Conservation (phyloP, 148 eudicot species). For the Rhododendron kiyosumense region DNA sequence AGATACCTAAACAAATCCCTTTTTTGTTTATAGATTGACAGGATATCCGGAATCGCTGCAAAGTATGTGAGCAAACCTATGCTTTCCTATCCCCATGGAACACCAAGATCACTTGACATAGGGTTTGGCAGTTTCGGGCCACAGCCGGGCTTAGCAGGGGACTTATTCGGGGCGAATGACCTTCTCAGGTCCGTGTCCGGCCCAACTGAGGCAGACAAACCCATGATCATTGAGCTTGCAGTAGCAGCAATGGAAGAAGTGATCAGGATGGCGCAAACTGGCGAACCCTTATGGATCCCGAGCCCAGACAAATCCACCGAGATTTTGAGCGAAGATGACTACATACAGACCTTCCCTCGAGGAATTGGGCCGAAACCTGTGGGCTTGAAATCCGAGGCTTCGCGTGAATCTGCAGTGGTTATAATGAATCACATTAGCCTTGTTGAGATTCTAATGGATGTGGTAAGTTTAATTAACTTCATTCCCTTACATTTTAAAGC, state of each 20-base stretch:
- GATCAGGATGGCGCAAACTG: constrained; percentile 52
- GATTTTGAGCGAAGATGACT: constrained; percentile 68
- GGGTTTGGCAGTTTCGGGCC: constrained; percentile 57
- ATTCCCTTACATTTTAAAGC: not conserved
- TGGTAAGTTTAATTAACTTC: constrained; percentile 34
- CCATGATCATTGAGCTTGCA: constrained; percentile 89
- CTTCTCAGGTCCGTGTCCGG: constrained; percentile 61
- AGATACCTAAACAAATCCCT: not conserved
- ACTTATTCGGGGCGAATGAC: constrained; percentile 69
- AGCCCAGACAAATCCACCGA: constrained; percentile 46
- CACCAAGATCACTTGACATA: constrained; percentile 65
- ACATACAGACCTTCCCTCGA: constrained; percentile 61
- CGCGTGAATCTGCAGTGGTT: constrained; percentile 77
- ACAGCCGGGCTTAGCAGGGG: constrained; percentile 50
- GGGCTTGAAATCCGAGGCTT: constrained; percentile 78
- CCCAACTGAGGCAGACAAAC: constrained; percentile 81
- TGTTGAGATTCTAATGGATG: constrained; percentile 93
- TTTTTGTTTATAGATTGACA: constrained; percentile 60
- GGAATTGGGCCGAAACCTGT: constrained; percentile 84
- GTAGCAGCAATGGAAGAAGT: constrained; percentile 84
- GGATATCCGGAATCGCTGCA: constrained; percentile 94
- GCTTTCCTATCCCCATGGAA: constrained; percentile 48
- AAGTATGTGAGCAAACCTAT: constrained; percentile 91
- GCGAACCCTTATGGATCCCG: constrained; percentile 61
- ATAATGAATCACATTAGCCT: constrained; percentile 89